Conservation (phyloP, 192 early-diverging fungal genomes). For the Linnemannia elongata region DNA sequence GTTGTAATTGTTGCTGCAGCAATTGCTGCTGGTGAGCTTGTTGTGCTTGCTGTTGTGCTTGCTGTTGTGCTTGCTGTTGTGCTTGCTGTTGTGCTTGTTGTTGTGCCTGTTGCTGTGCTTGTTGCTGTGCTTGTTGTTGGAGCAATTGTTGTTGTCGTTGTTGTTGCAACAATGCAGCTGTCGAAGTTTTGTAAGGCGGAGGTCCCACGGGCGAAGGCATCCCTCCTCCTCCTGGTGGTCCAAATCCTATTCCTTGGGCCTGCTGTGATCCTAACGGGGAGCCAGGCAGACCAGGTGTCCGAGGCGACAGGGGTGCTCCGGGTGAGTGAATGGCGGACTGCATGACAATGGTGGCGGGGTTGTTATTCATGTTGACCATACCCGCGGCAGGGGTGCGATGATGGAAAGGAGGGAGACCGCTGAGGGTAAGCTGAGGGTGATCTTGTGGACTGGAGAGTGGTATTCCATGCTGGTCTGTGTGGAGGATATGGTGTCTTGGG, state of each 20-base stretch:
- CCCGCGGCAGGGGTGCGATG: background rate
- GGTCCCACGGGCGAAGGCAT: background rate
- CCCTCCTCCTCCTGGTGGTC: conserved; percentile 2
- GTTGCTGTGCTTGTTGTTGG: conserved; percentile 24
- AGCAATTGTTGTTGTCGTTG: conserved; percentile 5
- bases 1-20: conserved; percentile 16
- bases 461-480: background rate
- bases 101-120: conserved; percentile 15
- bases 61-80: conserved; percentile 27
- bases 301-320: background rate
- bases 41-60: conserved; percentile 1
- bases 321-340: background rate
- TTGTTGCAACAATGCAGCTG: conserved; percentile 5
- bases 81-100: background rate
- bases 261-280: conserved; percentile 2
- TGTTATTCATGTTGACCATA: background rate
- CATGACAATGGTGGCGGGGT: background rate
- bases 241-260: background rate
- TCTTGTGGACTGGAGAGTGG: background rate
- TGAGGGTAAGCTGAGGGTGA: background rate
- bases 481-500: background rate
- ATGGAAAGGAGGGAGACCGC: background rate
- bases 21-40: background rate
- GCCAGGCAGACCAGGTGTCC: background rate
- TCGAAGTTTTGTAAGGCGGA: background rate